Percentiles rank a stretch among this genome's conserved stretches.
phyloP scores from a whole-genome alignment of 2,329 filamentous ascomycete genomes.

The Lecanicillium sp. region DNA sequence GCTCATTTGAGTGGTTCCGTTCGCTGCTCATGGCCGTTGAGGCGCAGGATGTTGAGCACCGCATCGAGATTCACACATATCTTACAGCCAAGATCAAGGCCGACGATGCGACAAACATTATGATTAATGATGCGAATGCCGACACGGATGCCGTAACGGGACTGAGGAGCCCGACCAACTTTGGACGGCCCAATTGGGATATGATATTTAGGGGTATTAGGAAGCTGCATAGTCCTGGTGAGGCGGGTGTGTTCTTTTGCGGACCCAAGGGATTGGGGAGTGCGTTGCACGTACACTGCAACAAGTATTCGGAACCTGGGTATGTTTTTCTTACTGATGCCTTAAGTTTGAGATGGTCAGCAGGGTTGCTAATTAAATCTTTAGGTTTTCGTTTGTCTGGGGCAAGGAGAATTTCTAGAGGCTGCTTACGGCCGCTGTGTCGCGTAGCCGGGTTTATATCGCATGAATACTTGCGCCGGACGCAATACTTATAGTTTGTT shows the following conservation, averaged over 20 bases:
- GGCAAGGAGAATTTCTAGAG: slow-evolving; percentile 60
- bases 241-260: slow-evolving; percentile 78
- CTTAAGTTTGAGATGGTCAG: no score
- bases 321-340: slow-evolving; percentile 26
- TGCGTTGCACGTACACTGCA: slow-evolving; percentile 72
- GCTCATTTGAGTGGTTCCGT: slow-evolving; percentile 84
- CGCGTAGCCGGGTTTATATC: neutral
- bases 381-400: slow-evolving; percentile 57
- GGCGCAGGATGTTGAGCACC: slow-evolving; percentile 73
- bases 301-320: slow-evolving; percentile 78
- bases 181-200: slow-evolving; percentile 82
- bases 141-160: slow-evolving; percentile 81
- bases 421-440: neutral
- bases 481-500: slow-evolving; percentile 4
- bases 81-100: slow-evolving; percentile 80
- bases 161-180: slow-evolving; percentile 73
- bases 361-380: slow-evolving; percentile 12
- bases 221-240: slow-evolving; percentile 65
- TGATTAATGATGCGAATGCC: slow-evolving; percentile 83
- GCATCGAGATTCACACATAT: slow-evolving; percentile 86
- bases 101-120: slow-evolving; percentile 82
- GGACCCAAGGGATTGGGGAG: slow-evolving; percentile 74
- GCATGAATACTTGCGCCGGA: slow-evolving; percentile 7
- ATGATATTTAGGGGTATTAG: slow-evolving; percentile 80
- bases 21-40: slow-evolving; percentile 78